These are phyloP conservation scores for Linum usitatissimum DNA, from an alignment of 345 rosid genomes.

Conservation along the genomic window DNA sequence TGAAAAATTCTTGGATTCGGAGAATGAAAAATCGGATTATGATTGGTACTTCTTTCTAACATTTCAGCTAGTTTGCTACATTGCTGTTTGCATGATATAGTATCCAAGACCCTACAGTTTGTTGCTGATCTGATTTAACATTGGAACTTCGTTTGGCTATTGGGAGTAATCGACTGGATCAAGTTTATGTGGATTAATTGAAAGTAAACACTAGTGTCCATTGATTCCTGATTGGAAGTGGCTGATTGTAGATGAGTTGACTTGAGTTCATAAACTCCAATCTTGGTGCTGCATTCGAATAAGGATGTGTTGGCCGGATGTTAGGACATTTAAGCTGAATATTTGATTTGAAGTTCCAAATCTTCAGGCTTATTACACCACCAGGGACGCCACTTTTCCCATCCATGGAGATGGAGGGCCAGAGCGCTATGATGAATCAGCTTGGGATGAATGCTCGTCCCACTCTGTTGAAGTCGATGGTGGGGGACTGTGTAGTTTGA, in stretches of 20 bases:
- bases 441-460: constrained; percentile 10
- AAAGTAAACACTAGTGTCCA: too few relatives aligned
- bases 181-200: too few relatives aligned
- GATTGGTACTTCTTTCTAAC: constrained; percentile 15
- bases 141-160: too few relatives aligned
- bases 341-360: neutral
- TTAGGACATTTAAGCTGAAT: neutral
- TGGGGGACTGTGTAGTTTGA: constrained; percentile 7
- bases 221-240: too few relatives aligned
- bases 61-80: neutral
- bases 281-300: too few relatives aligned
- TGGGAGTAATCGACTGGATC: too few relatives aligned
- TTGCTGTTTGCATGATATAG: neutral
- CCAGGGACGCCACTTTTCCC: constrained; percentile 23
- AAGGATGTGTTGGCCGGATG: too few relatives aligned
- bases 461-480: constrained; percentile 21
- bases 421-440: neutral
- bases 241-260: too few relatives aligned
- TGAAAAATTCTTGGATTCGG: constrained; percentile 23
- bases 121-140: too few relatives aligned
- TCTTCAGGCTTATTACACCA: constrained; percentile 24
- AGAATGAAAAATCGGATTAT: constrained; percentile 24
- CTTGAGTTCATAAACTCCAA: too few relatives aligned
- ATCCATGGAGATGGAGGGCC: constrained; percentile 19
- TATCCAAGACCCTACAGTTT: too few relatives aligned